Conservation (phyloP, 2,329 filamentous ascomycete genomes). For the Geosmithia flava region DNA sequence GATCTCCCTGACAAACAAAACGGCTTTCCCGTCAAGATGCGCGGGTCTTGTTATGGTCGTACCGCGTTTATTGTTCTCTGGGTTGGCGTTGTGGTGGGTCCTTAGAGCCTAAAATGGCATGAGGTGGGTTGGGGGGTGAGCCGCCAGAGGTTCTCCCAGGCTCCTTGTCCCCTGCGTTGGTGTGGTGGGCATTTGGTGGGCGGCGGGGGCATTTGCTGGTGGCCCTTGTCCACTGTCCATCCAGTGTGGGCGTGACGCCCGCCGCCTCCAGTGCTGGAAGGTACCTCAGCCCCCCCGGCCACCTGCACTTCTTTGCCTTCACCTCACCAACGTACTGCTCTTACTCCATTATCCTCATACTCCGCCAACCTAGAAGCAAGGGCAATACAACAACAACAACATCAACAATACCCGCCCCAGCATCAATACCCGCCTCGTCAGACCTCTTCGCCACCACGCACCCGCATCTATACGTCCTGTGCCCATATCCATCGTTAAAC, state of each 20-base stretch:
- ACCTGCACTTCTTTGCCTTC: not conserved
- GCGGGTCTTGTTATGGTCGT: constrained; percentile 1
- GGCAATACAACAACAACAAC: not conserved
- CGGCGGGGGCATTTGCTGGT: no score
- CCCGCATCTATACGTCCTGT: not conserved
- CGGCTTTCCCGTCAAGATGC: not conserved
- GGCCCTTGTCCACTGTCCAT: no score
- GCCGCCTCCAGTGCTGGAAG: no score
- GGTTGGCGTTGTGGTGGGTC: not conserved
- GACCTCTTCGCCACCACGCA: not conserved
- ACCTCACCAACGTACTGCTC: not conserved
- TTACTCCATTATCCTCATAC: not conserved
- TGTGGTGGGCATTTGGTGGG: not conserved
- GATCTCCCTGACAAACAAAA: not conserved
- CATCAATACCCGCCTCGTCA: not conserved
- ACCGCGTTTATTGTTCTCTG: constrained; percentile 1
- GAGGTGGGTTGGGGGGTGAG: not conserved
- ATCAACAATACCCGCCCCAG: not conserved
- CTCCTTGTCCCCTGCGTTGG: no score
- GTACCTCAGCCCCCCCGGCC: not conserved
- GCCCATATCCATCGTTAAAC: not conserved
- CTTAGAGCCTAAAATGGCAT: not conserved
- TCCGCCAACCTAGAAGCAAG: not conserved
- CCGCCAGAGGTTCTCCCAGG: not conserved
- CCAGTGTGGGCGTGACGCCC: no score